Evolutionary conservation across 1,284 basidiomycete species (phyloP).

Genomic region (Ceratobasidium sp.): DNA sequence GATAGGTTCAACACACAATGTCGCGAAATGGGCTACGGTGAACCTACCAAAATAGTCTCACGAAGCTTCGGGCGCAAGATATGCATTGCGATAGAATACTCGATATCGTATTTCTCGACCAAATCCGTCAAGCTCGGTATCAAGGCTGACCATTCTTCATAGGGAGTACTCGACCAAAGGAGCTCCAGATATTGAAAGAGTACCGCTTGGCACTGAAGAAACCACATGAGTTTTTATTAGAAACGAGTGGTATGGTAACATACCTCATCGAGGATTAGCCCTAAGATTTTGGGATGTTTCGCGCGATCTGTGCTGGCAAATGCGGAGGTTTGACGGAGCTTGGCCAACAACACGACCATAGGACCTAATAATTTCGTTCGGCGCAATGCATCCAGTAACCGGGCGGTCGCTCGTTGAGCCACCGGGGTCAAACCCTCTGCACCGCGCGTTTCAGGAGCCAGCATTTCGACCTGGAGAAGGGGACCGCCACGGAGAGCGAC

Average conservation of each 20-base stretch:
- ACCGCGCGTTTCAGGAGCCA: constrained; percentile 78
- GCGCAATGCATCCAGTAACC: constrained; percentile 37
- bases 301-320: constrained; percentile 43
- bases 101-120: constrained; percentile 79
- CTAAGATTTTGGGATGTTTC: constrained; percentile 81
- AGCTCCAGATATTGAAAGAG: constrained; percentile 67
- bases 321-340: constrained; percentile 40
- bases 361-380: constrained; percentile 41
- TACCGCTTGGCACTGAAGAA: constrained; percentile 60
- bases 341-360: constrained; percentile 41
- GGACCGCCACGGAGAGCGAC: constrained; percentile 91
- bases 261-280: constrained; percentile 88
- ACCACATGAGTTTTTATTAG: neutral
- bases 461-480: constrained; percentile 86
- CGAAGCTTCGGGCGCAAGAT: constrained; percentile 87
- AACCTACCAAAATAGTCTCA: constrained; percentile 69
- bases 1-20: neutral
- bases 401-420: constrained; percentile 26
- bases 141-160: constrained; percentile 58
- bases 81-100: constrained; percentile 89
- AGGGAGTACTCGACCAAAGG: constrained; percentile 57
- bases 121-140: constrained; percentile 79
- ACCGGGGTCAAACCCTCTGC: constrained; percentile 56
- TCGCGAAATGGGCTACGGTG: neutral
- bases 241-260: constrained; percentile 49